A percentile compares a stretch with the other conserved stretches of the same genome.
Evolutionary conservation across 257 asterid species (phyloP).

Genomic region (Lycium ferocissimum): DNA sequence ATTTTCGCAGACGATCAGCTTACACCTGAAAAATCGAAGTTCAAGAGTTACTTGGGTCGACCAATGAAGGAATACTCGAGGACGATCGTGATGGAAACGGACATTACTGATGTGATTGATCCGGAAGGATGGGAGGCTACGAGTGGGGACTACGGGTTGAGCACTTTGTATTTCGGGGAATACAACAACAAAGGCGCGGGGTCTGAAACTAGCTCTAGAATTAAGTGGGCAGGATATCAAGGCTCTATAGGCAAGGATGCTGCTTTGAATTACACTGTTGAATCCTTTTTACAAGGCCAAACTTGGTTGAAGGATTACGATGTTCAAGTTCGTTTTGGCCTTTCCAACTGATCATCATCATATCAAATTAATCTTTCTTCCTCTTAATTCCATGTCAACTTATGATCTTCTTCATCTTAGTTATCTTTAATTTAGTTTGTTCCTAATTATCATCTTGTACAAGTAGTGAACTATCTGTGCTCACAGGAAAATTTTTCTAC

Average conservation of each 20-base stretch:
- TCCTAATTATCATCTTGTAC: neutral
- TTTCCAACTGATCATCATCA: constrained; percentile 43
- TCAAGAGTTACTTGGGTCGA: constrained; percentile 78
- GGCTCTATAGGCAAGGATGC: constrained; percentile 50
- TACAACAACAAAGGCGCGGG: constrained; percentile 72
- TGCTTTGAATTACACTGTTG: constrained; percentile 61
- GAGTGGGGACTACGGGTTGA: constrained; percentile 60
- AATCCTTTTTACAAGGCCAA: constrained; percentile 76
- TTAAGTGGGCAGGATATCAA: constrained; percentile 72
- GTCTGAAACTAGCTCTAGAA: constrained; percentile 47
- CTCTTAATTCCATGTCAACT: constrained; percentile 16
- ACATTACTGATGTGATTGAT: constrained; percentile 64
- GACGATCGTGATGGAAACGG: constrained; percentile 74
- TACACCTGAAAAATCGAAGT: constrained; percentile 53
- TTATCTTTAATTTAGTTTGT: neutral
- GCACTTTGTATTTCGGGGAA: constrained; percentile 68
- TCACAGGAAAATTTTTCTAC: neutral
- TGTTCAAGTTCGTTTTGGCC: constrained; percentile 68
- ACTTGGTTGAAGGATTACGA: constrained; percentile 38
- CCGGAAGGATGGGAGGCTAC: constrained; percentile 77
- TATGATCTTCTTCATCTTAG: neutral
- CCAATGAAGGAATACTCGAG: constrained; percentile 80
- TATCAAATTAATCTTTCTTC: constrained; percentile 16
- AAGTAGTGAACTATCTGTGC: neutral
- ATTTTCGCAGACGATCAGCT: constrained; percentile 60